Conservation (phyloP, 2,329 filamentous ascomycete genomes). For the Chalara sp. region DNA sequence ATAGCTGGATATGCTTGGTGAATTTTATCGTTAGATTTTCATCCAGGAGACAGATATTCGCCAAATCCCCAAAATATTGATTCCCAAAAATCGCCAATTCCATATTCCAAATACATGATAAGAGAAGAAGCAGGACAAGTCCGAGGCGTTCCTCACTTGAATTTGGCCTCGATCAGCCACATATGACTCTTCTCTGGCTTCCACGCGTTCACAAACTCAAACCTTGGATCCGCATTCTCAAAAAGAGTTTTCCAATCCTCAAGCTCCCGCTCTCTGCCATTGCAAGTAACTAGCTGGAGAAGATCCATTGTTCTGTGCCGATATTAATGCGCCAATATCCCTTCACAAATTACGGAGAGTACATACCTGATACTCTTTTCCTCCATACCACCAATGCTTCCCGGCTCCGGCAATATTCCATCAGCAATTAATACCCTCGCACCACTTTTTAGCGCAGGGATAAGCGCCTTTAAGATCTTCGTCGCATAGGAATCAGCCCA, state of each 20-base stretch:
- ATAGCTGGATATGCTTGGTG: no score
- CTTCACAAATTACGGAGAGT: no score
- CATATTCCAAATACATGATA: no score
- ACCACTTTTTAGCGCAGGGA: slow-evolving; percentile 34
- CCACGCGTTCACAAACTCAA: slow-evolving; percentile 46
- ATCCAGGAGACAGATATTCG: no score
- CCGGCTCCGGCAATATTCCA: slow-evolving; percentile 23
- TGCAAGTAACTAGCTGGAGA: slow-evolving; percentile 16
- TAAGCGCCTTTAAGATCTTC: slow-evolving; percentile 29
- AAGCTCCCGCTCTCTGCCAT: slow-evolving; percentile 39
- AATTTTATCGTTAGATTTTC: no score
- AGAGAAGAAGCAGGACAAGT: no score
- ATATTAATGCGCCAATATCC: neutral
- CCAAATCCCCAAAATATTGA: no score
- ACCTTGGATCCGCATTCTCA: slow-evolving; percentile 37
- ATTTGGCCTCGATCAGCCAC: neutral
- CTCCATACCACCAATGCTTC: slow-evolving; percentile 15
- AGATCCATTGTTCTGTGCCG: neutral
- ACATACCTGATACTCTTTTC: slow-evolving; percentile 31
- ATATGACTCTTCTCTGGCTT: slow-evolving; percentile 41
- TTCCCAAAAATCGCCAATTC: no score
- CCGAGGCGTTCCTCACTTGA: no score
- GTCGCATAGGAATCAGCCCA: slow-evolving; percentile 35
- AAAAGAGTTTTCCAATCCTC: slow-evolving; percentile 40
- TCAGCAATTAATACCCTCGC: slow-evolving; percentile 28